These are phyloP conservation scores for Luvunga scandens DNA, from an alignment of 345 rosid species.

Conservation along the genomic window DNA sequence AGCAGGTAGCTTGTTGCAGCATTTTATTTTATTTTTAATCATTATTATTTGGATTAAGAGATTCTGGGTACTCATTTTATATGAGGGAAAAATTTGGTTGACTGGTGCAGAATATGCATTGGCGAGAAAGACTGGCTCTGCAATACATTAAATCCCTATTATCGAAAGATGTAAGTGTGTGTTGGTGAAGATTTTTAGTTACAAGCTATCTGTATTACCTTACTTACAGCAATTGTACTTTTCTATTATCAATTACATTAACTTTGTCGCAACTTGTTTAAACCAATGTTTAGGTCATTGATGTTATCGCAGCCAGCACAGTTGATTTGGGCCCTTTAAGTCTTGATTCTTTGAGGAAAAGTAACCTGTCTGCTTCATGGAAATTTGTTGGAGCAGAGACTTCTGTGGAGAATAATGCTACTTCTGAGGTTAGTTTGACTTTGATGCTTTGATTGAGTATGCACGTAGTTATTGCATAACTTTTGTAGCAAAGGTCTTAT, in stretches of 20 bases:
- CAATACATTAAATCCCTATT: conserved; percentile 62
- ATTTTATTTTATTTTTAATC: neutral
- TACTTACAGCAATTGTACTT: neutral
- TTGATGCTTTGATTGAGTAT: conserved; percentile 10
- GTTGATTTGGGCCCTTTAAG: conserved; percentile 80
- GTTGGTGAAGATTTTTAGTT: conserved; percentile 8
- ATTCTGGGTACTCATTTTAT: conserved; percentile 8
- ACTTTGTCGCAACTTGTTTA: conserved; percentile 3
- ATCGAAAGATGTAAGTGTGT: conserved; percentile 70
- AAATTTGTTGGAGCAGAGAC: conserved; percentile 37
- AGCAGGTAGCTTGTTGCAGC: conserved; percentile 42
- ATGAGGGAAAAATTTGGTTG: conserved; percentile 19
- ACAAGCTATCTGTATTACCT: conserved; percentile 5
- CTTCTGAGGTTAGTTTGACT: conserved; percentile 47
- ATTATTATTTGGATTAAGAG: neutral
- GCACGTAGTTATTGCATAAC: neutral
- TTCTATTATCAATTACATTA: conserved; percentile 5
- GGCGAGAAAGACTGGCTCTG: conserved; percentile 82
- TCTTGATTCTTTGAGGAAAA: conserved; percentile 79
- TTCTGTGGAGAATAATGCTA: conserved; percentile 25
- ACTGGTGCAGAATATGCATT: conserved; percentile 61
- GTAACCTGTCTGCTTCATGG: conserved; percentile 80
- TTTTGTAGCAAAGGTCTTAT: neutral
- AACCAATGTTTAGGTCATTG: conserved; percentile 53
- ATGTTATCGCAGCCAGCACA: conserved; percentile 62